A percentile compares a stretch with the other conserved stretches of the same genome.
phyloP scores from a whole-genome alignment of 495 filamentous ascomycete genomes.

The Podospora appendiculata region DNA sequence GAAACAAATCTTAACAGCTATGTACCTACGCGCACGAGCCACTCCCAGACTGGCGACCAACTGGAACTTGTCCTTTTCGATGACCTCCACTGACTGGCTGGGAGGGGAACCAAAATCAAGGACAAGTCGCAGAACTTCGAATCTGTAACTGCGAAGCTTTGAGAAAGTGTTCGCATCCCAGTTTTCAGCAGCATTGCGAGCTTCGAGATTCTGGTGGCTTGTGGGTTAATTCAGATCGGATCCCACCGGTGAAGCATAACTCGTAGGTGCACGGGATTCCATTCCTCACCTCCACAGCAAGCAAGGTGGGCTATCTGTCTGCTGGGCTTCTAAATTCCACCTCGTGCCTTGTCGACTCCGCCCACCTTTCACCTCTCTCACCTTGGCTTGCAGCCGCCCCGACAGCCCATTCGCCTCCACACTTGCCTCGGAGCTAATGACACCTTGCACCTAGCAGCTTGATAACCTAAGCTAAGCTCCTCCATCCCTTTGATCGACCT shows the following conservation, averaged over 20 bases:
- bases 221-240: background rate
- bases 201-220: background rate
- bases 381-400: background rate
- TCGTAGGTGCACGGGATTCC: too few species aligned
- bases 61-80: constrained; percentile 28
- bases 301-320: too few species aligned
- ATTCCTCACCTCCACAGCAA: too few species aligned
- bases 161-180: background rate
- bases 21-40: background rate
- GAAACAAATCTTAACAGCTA: background rate
- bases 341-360: background rate
- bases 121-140: background rate
- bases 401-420: background rate
- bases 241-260: too few species aligned
- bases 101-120: too few species aligned
- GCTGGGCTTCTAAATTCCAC: too few species aligned
- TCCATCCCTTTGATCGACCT: too few species aligned
- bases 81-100: background rate
- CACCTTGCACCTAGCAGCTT: constrained; percentile 16
- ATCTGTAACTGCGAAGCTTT: too few species aligned
- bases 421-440: constrained; percentile 15
- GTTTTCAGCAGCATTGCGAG: background rate
- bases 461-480: background rate
- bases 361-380: background rate
- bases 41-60: background rate